Percentiles rank a stretch among this genome's conserved stretches.
Conservation (phyloP, 1,139 yeast species). For the Yamadazyma oceani region DNA sequence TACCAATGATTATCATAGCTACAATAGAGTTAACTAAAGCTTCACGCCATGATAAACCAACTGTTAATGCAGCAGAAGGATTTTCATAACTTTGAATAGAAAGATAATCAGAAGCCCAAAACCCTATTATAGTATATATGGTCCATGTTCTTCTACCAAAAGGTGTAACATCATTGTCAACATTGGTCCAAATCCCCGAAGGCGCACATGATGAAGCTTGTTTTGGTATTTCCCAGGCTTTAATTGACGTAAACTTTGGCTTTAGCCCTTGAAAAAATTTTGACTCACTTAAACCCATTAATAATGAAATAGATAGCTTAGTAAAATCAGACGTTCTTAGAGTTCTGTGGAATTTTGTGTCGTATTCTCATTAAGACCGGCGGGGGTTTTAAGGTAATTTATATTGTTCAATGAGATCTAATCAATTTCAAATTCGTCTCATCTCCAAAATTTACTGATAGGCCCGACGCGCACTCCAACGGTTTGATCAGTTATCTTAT, state of each 20-base stretch:
- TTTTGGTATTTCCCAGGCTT: constrained; percentile 15
- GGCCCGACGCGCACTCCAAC: constrained; percentile 1
- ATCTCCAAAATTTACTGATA: too few species aligned
- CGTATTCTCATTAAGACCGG: too few species aligned
- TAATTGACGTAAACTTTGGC: constrained; percentile 3
- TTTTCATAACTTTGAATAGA: constrained; percentile 15
- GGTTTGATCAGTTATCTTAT: constrained; percentile 1
- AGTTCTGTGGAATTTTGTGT: too few species aligned
- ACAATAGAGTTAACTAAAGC: constrained; percentile 28
- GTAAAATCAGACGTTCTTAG: too few species aligned
- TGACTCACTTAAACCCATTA: neutral
- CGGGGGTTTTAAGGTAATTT: too few species aligned
- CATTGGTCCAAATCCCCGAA: constrained; percentile 16
- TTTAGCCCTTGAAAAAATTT: neutral
- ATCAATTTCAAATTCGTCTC: too few species aligned
- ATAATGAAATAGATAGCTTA: too few species aligned
- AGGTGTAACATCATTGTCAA: constrained; percentile 17
- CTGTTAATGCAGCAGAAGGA: constrained; percentile 13
- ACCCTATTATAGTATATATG: constrained; percentile 15
- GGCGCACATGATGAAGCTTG: constrained; percentile 17
- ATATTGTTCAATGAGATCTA: too few species aligned
- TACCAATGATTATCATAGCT: constrained; percentile 31
- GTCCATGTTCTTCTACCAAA: constrained; percentile 15
- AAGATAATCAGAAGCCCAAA: constrained; percentile 17
- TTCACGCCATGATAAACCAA: constrained; percentile 32